Evolutionary conservation across 179 eudicot genomes (phyloP), one percentile per base, ranked within the genome.

Genomic region (Carnegiea gigantea): DNA sequence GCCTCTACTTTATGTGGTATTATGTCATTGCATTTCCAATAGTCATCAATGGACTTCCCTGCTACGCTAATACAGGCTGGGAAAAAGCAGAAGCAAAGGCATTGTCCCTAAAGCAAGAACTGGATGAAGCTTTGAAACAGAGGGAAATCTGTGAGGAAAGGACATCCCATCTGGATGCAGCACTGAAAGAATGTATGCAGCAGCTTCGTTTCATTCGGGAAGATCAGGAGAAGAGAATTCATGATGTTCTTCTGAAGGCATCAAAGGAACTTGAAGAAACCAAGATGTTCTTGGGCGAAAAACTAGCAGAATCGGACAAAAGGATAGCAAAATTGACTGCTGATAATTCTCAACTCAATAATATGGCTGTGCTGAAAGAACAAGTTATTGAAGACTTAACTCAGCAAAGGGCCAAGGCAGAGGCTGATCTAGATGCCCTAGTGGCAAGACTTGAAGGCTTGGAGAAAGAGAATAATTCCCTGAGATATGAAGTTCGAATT

Each of bases 161-260:
- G 80, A 46, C 88, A 73, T 71, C 73, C 44, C 87, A 93, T 46
- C 59, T 94, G 85, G 98, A 96, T 88, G 89, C 92, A 78, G 96
- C 97, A 54, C 82, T 96, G 1, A 94, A 90, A 88, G 97, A 96
- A 87, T 94, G 98, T 70, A 92, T 94, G 97, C 95, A 91, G 90
- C 97, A 96, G 83, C 83, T 96, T 43, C 92, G 91, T 62, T 92
- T 91, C 78, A 92, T 92, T 86, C 88, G 96, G 78, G 95, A 96
- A 78, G 97, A 96, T 74, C 91, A 96, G 82, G 96, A 94, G 83
- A 90, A 88, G 77, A 89, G 97, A 80, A 89, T 93, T 77, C 93
- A 90, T 81, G 95, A 89, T 84, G 95, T 90, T 67, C 84, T 93
- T 51, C 73, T 71, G 43, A 94, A 88, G 78, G 83, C 93, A 76